These are phyloP conservation scores for Apiotrichum mycotoxinovorans DNA, from an alignment of 1,284 basidiomycete species.

Conservation along the genomic window DNA sequence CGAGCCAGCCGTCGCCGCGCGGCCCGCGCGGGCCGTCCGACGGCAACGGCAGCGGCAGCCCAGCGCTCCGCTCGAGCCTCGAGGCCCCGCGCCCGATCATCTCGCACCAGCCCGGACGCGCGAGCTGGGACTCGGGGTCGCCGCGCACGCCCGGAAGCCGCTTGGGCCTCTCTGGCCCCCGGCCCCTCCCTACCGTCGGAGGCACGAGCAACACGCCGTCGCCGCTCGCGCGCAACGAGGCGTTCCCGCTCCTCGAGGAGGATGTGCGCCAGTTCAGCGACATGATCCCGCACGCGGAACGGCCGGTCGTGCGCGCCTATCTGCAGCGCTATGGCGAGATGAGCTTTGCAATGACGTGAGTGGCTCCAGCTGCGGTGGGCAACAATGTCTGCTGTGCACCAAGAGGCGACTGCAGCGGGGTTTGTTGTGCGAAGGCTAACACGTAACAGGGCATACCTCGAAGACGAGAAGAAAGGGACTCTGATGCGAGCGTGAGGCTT, in stretches of 20 bases:
- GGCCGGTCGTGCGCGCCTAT: constrained; percentile 65
- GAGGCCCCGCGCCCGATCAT: constrained; percentile 1
- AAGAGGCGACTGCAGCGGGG: neutral
- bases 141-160: neutral
- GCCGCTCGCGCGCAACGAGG: constrained; percentile 8
- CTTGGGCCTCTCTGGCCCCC: neutral
- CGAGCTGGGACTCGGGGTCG: constrained; percentile 7
- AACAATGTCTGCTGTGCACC: too few relatives aligned
- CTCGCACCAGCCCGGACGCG: neutral
- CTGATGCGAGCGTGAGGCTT: constrained; percentile 39
- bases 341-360: constrained; percentile 67
- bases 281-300: constrained; percentile 71
- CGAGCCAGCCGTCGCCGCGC: constrained; percentile 3
- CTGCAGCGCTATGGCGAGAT: constrained; percentile 66
- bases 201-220: neutral
- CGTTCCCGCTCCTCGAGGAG: constrained; percentile 23
- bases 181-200: neutral
- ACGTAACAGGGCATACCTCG: constrained; percentile 64
- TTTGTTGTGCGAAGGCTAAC: neutral
- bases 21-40: constrained; percentile 5
- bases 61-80: constrained; percentile 3
- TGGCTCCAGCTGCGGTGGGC: constrained; percentile 4
- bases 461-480: constrained; percentile 75
- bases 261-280: constrained; percentile 64
- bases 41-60: neutral